phyloP scores from a whole-genome alignment of 768 basidiomycete genomes.

The Termitomyces sp. region DNA sequence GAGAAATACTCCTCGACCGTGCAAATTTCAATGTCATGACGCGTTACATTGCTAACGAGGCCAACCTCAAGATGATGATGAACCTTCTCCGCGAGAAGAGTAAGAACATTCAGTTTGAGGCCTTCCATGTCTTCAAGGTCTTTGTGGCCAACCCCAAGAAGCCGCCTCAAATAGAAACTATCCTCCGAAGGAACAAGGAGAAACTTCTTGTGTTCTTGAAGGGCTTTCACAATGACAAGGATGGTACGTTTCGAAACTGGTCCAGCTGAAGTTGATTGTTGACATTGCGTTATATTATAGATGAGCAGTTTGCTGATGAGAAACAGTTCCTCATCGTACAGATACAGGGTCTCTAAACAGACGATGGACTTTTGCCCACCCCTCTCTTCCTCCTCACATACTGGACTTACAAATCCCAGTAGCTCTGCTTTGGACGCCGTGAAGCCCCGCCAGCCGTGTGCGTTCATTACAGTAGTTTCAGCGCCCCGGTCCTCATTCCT shows the following conservation, averaged over 20 bases:
- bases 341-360: conserved; percentile 67
- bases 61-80: conserved; percentile 99
- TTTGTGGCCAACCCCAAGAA: conserved; percentile 99
- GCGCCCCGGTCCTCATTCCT: not conserved
- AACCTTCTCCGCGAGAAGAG: conserved; percentile 96
- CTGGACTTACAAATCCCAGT: not conserved
- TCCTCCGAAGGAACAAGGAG: conserved; percentile 91
- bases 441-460: not conserved
- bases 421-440: not conserved
- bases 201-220: conserved; percentile 87
- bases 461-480: not conserved
- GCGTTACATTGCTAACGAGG: conserved; percentile 90
- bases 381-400: not conserved
- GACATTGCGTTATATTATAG: conserved; percentile 30
- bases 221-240: conserved; percentile 97
- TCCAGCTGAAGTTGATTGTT: not conserved
- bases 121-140: conserved; percentile 99
- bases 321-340: conserved; percentile 95
- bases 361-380: not conserved
- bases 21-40: conserved; percentile 99
- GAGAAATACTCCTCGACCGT: conserved; percentile 95
- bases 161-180: conserved; percentile 89
- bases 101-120: conserved; percentile 99
- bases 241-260: conserved; percentile 52
- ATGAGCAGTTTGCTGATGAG: conserved; percentile 97